These are phyloP conservation scores for Cladosporium sp. DNA, from an alignment of 2,329 filamentous ascomycete genomes.

Conservation along the genomic window DNA sequence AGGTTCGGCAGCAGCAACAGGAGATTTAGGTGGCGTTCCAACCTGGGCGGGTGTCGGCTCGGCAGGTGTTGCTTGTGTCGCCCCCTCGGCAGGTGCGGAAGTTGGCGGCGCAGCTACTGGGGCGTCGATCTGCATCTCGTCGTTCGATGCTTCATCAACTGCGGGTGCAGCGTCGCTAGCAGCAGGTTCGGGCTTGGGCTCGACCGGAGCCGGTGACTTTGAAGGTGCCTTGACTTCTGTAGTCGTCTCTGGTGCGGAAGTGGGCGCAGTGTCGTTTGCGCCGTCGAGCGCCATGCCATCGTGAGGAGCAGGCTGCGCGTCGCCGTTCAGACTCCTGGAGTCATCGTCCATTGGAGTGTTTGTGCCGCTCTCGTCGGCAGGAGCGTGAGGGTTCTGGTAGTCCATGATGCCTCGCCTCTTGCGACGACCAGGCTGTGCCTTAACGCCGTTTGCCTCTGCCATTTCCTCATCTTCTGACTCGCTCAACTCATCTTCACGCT, in stretches of 20 bases:
- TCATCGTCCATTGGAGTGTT: constrained; percentile 39
- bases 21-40: constrained; percentile 25
- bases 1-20: constrained; percentile 16
- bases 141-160: constrained; percentile 39
- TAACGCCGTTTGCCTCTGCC: constrained; percentile 69
- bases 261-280: constrained; percentile 22
- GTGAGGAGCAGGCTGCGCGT: constrained; percentile 23
- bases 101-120: constrained; percentile 1
- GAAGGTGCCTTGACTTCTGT: constrained; percentile 30
- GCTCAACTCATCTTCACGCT: constrained; percentile 68
- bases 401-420: constrained; percentile 62
- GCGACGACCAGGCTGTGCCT: constrained; percentile 49
- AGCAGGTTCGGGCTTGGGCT: constrained; percentile 5
- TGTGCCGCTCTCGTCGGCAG: constrained; percentile 53
- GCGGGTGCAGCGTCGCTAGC: constrained; percentile 21
- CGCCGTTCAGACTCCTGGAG: constrained; percentile 33
- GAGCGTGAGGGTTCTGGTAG: constrained; percentile 58
- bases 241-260: constrained; percentile 29
- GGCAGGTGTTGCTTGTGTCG: background rate
- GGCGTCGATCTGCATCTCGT: constrained; percentile 31
- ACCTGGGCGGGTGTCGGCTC: constrained; percentile 39
- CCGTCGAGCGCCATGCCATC: constrained; percentile 33
- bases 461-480: constrained; percentile 90
- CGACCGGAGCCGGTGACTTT: constrained; percentile 21
- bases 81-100: constrained; percentile 9